A percentile compares a stretch with the other conserved stretches of the same genome.
Conservation (phyloP, 345 rosid genomes). For the Luvunga scandens region DNA sequence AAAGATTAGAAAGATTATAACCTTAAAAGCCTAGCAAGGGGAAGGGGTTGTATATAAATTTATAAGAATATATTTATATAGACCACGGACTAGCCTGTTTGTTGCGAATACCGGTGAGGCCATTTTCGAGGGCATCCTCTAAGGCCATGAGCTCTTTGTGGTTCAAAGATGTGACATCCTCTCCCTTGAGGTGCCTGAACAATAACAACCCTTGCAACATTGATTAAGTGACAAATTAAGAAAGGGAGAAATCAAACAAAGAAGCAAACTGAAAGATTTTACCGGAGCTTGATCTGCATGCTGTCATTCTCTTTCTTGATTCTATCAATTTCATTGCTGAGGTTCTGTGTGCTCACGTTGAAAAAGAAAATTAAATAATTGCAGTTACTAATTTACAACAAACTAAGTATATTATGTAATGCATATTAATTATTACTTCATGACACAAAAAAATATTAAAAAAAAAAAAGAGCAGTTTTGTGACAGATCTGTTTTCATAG, state of each 20-base stretch:
- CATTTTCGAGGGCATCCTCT: slow-evolving; percentile 64
- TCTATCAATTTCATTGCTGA: slow-evolving; percentile 74
- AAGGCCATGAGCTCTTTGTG: slow-evolving; percentile 49
- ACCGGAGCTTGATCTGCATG: slow-evolving; percentile 84
- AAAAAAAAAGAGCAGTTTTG: neutral
- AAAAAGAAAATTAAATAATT: slow-evolving; percentile 9
- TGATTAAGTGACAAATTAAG: neutral
- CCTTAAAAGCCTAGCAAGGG: neutral
- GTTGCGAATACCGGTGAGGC: slow-evolving; percentile 51
- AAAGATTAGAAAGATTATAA: neutral
- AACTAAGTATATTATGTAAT: neutral
- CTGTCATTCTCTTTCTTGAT: slow-evolving; percentile 82
- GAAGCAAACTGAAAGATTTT: neutral
- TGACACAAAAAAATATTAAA: neutral
- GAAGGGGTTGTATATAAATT: neutral
- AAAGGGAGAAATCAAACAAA: neutral
- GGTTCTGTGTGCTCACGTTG: slow-evolving; percentile 40
- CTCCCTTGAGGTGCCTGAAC: slow-evolving; percentile 72
- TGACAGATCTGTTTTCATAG: neutral
- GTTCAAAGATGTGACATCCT: slow-evolving; percentile 63
- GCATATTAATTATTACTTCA: neutral
- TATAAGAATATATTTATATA: neutral
- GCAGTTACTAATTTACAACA: neutral
- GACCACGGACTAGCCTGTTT: slow-evolving; percentile 38
- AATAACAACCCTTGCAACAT: neutral